Evolutionary conservation across 2,329 filamentous ascomycete genomes (phyloP).

Genomic region (Alternaria arborescens): DNA sequence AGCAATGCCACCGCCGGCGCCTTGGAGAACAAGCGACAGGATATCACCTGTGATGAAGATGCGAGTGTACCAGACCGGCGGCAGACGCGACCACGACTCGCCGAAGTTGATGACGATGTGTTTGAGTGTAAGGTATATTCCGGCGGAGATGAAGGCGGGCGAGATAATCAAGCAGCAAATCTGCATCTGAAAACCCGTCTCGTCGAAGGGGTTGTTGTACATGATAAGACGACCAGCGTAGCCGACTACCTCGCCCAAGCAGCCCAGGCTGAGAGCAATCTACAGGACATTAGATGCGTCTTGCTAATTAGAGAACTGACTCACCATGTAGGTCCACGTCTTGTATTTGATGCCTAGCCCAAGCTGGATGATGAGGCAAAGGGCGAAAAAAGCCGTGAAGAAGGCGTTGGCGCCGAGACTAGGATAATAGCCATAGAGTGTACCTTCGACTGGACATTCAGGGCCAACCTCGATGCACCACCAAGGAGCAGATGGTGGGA

Average conservation of each 20-base stretch:
- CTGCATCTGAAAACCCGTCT: slow-evolving; percentile 61
- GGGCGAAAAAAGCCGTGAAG: slow-evolving; percentile 61
- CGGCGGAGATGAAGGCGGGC: slow-evolving; percentile 64
- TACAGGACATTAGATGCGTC: slow-evolving; percentile 16
- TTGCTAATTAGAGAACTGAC: neutral
- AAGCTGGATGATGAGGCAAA: slow-evolving; percentile 60
- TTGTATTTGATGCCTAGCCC: slow-evolving; percentile 60
- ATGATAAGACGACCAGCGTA: slow-evolving; percentile 65
- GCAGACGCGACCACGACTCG: slow-evolving; percentile 39
- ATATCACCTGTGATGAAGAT: slow-evolving; percentile 69
- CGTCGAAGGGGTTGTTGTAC: slow-evolving; percentile 61
- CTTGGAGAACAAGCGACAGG: slow-evolving; percentile 66
- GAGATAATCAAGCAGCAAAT: slow-evolving; percentile 66
- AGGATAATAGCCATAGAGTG: slow-evolving; percentile 64
- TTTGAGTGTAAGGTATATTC: slow-evolving; percentile 65
- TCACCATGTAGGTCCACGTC: slow-evolving; percentile 64
- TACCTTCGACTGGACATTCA: slow-evolving; percentile 57
- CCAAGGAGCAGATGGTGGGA: slow-evolving; percentile 29
- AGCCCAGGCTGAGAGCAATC: slow-evolving; percentile 58
- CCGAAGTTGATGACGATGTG: slow-evolving; percentile 67
- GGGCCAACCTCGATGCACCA: slow-evolving; percentile 28
- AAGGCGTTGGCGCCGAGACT: slow-evolving; percentile 61
- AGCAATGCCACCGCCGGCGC: slow-evolving; percentile 65
- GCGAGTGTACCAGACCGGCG: slow-evolving; percentile 60
- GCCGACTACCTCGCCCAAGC: slow-evolving; percentile 62